A percentile compares a stretch with the other conserved stretches of the same genome.
These are phyloP conservation scores for Candida nonsorbophila DNA, from an alignment of 805 yeast species.

Conservation along the genomic window DNA sequence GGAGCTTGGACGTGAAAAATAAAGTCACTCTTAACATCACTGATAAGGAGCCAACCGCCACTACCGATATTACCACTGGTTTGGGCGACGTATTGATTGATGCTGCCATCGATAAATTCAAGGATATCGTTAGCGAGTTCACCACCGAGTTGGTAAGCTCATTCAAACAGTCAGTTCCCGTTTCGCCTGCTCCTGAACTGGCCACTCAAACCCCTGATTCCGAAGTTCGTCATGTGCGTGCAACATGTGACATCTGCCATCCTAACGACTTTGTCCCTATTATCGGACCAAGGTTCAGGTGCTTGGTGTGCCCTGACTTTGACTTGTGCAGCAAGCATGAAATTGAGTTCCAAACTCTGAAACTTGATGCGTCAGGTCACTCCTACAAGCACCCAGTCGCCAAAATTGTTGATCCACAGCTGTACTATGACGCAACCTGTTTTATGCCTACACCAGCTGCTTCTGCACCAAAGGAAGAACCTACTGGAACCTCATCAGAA, in stretches of 20 bases:
- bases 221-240: neutral
- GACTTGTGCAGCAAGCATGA: constrained; percentile 46
- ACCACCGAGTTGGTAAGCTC: constrained; percentile 5
- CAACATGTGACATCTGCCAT: constrained; percentile 25
- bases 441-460: no score
- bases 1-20: constrained; percentile 46
- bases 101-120: constrained; percentile 23
- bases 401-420: constrained; percentile 20
- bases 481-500: neutral
- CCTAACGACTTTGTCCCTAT: constrained; percentile 29
- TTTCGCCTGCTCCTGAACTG: neutral
- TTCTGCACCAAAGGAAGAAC: no score
- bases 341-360: constrained; percentile 4
- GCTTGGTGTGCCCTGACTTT: constrained; percentile 47
- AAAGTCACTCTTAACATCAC: constrained; percentile 30
- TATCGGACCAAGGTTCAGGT: constrained; percentile 44
- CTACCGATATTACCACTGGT: constrained; percentile 3
- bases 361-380: constrained; percentile 13
- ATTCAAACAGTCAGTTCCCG: constrained; percentile 1
- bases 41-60: constrained; percentile 8
- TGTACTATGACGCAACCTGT: no score
- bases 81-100: constrained; percentile 22
- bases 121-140: constrained; percentile 14
- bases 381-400: constrained; percentile 22
- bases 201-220: constrained; percentile 1